These are phyloP conservation scores for Pseudogymnoascus sp. DNA, from an alignment of 2,329 filamentous ascomycete genomes.

Conservation along the genomic window DNA sequence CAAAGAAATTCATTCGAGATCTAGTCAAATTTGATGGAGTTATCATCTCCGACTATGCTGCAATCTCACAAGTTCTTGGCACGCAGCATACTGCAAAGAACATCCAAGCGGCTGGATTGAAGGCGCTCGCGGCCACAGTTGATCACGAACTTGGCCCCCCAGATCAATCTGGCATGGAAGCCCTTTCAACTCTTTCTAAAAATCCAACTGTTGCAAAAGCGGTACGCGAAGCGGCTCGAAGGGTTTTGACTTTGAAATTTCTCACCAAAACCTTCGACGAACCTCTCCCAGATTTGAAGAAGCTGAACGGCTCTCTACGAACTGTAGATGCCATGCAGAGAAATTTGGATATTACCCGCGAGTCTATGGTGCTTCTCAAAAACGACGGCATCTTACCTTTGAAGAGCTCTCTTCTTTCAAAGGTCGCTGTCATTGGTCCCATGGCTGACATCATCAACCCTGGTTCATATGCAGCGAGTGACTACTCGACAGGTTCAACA, in stretches of 20 bases:
- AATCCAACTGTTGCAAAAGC: not conserved
- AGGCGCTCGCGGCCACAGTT: not conserved
- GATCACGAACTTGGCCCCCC: not conserved
- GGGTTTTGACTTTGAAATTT: not conserved
- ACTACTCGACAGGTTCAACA: not conserved
- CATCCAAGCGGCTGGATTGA: not conserved
- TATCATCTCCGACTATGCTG: conserved; percentile 29
- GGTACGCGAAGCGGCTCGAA: not conserved
- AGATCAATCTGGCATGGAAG: not conserved
- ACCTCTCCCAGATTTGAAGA: not conserved
- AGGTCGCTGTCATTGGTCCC: conserved; percentile 17
- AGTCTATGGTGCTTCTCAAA: conserved; percentile 19
- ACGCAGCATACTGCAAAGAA: conserved; percentile 17
- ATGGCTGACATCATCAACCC: conserved; percentile 17
- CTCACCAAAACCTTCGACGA: not conserved
- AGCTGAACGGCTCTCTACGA: not conserved
- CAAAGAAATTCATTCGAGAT: conserved; percentile 21
- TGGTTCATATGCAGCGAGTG: conserved; percentile 12
- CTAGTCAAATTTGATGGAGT: conserved; percentile 28
- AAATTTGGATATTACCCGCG: conserved; percentile 16
- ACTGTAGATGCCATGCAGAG: not conserved
- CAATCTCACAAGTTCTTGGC: conserved; percentile 21
- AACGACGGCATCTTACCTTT: conserved; percentile 17
- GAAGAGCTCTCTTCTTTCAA: conserved; percentile 3
- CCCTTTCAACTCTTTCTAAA: not conserved